Base-by-base conservation (phyloP, 139 green algal species). In the Asterochloris erici region DNA sequence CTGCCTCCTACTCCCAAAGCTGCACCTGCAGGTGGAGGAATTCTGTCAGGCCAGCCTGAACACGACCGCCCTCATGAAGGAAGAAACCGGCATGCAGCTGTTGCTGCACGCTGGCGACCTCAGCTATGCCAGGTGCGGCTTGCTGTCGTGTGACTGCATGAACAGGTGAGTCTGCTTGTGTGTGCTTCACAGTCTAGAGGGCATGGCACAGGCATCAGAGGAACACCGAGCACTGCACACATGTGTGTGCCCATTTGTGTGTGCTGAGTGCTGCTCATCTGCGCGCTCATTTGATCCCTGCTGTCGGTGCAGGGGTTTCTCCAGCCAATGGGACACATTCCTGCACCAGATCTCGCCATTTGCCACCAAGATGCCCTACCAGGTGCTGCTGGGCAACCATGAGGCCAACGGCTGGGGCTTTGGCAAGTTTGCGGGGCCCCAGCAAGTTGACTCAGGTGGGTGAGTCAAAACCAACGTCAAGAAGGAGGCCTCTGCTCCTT, bases 281-380 rank as follows among this genome's bases (percentile, higher is more conserved):
- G 21, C 47, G 29, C 23, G 23, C 70, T 76, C 38, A 76, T 28
- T 54, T 75, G 11, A 12, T 76, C 26, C 38, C 14, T 12, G 23
- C 26, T 28, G 24, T 76, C 69, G 0, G 0, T 80, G 68, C 74
- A 84, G 84, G 66, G 79, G 84, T 9, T 84, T 77, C 64, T 61
- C 66, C 62, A 82, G 74, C 13, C 78, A 84, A 66, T 88, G 85
- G 85, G 82, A 88, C 62, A 66, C 79, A 24, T 86, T 84, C 77
- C 75, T 84, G 38, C 77, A 84, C 26, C 82, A 84, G 68, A 78
- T 86, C 19, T 15, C 85, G 78, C 82, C 73, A 9, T 63, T 86
- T 74, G 78, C 81, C 24, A 79, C 63, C 24, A 81, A 70, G 26
- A 81, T 86, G 82, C 85, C 85, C 0, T 85, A 66, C 68, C 84